phyloP scores from a whole-genome alignment of 169 alveolate species.

The Ichthyophthirius multifiliis region DNA sequence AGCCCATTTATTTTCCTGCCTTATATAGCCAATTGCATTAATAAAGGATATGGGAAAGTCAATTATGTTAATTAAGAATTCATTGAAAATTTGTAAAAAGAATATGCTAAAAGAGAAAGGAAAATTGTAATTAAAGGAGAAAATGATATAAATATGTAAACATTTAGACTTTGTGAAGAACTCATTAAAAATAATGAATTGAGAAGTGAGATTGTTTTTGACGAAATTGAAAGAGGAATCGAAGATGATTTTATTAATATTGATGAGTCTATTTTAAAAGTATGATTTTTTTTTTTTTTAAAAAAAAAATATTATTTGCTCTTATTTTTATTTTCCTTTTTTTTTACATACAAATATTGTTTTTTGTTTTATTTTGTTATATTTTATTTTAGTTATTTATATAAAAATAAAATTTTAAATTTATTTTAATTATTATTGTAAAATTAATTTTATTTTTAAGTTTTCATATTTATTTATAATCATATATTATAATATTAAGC shows the following conservation, averaged over 20 bases:
- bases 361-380: too few relatives aligned
- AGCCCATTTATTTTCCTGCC: conserved; percentile 19
- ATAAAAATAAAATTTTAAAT: too few relatives aligned
- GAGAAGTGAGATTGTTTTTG: not conserved
- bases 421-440: too few relatives aligned
- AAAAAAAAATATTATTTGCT: too few relatives aligned
- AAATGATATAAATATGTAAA: not conserved
- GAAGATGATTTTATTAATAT: conserved; percentile 31
- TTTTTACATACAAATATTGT: too few relatives aligned
- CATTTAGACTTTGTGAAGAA: conserved; percentile 5
- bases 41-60: not conserved
- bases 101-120: not conserved
- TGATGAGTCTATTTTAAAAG: conserved; percentile 14
- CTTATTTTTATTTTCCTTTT: too few relatives aligned
- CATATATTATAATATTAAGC: too few relatives aligned
- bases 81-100: not conserved
- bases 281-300: too few relatives aligned
- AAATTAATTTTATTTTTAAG: too few relatives aligned
- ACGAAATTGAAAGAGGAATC: conserved; percentile 19
- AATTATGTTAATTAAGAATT: not conserved
- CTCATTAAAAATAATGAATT: not conserved
- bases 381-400: too few relatives aligned
- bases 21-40: not conserved
- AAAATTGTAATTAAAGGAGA: conserved; percentile 26
- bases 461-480: too few relatives aligned